Evolutionary conservation across 106 monocot genomes (phyloP), one percentile per base, ranked within the genome.

Genomic region (Hemerocallis citrina): DNA sequence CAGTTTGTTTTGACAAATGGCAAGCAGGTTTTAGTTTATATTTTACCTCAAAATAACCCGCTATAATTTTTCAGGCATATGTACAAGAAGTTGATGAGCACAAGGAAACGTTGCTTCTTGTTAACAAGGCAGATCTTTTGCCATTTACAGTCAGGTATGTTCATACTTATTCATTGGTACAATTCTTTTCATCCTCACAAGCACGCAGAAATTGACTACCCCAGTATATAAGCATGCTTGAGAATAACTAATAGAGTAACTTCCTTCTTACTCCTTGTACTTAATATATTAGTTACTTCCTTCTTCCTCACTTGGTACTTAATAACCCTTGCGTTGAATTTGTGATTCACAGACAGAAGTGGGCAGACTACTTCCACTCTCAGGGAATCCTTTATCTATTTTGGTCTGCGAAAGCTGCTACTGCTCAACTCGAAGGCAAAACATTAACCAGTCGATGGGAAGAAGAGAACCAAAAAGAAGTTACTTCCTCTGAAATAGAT

Each of bases 361-460:
- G 95, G 95, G 95, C 95, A 1, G 69, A 81, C 0, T 96, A 96
- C 63, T 96, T 96, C 79, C 24, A 67, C 14, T 63, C 51, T 16
- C 66, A 87, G 60, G 81, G 81, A 3, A 81, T 91, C 44, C 84
- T 87, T 24, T 87, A 64, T 66, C 8, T 90, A 57, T 96, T 96
- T 74, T 96, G 95, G 95, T 96, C 95, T 29, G 95, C 95, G 28
- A 96, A 96, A 74, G 81, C 74, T 76, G 95, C 90, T 56, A 69
- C 84, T 67, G 84, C 86, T 61, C 52, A 69, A 57, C 59, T 90
- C 17, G 95, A 91, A 61, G 86, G 81, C 56, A 90, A 84, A 60
- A 57, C 2, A 20, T 54, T 83, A 42, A 81, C 22, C 29, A 52
- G 36, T 39, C 21, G 50, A 8, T 65, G 57, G 69, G 70, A 61